Percentiles rank a stretch among this genome's conserved stretches.
Evolutionary conservation across 345 rosid genomes (phyloP).

Genomic region (Moringa oleifera): DNA sequence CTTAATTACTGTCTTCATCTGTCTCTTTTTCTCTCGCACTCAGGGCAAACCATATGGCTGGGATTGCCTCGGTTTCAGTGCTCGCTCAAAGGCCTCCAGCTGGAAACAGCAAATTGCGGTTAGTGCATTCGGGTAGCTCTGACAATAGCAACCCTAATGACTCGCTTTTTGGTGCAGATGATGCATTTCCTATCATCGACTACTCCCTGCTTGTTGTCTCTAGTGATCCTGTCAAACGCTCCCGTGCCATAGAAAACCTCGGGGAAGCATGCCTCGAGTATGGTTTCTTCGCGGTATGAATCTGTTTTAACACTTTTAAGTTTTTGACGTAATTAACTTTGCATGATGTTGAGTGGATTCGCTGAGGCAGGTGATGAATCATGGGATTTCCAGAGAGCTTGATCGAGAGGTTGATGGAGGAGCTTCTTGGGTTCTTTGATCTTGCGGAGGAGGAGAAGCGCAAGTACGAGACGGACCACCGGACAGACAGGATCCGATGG

Average conservation of each 20-base stretch:
- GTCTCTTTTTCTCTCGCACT: no score
- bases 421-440: conserved; percentile 17
- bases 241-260: conserved; percentile 16
- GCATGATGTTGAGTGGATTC: no score
- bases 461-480: conserved; percentile 13
- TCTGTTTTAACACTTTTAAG: no score
- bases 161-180: neutral
- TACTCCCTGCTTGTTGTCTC: conserved; percentile 25
- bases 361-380: conserved; percentile 34
- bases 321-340: no score
- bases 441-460: conserved; percentile 11
- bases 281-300: conserved; percentile 30
- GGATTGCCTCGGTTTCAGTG: no score
- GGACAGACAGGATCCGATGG: conserved; percentile 20
- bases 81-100: no score
- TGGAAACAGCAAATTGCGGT: no score
- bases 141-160: neutral
- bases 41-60: no score
- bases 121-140: no score
- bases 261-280: conserved; percentile 20
- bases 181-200: conserved; percentile 26
- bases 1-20: no score
- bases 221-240: conserved; percentile 13
- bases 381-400: conserved; percentile 18
- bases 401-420: conserved; percentile 21